Base-by-base conservation (phyloP, 345 rosid species). In the Syzygium aromaticum region DNA sequence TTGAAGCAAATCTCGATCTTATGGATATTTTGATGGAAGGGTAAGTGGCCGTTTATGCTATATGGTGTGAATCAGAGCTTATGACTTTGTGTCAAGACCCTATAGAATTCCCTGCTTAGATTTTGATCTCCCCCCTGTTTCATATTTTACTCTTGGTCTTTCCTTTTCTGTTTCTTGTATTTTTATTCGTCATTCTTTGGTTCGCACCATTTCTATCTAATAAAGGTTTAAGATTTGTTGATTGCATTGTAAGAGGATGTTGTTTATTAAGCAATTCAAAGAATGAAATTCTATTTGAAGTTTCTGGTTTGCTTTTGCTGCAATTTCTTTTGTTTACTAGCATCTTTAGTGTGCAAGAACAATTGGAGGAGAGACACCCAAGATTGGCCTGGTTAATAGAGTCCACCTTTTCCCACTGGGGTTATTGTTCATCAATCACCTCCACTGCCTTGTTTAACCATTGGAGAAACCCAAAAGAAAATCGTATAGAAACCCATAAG, bases 1-100 rank as follows among this genome's bases (percentile, higher is more conserved):
- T 93, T 86, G 93, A 90, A 87, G 88, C 78, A 4, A 93, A 92
- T 86, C 87, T 91, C 11, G 93, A 92, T 84, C 87, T 92, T 61
- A 86, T 93, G 90, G 92, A 91, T 85, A 87, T 89, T 63, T 85
- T 93, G 87, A 80, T 90, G 19, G 86, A 90, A 17, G 93, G 95
- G 94, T 93, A 87, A 86, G 89, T 22, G 82, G 82, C 82, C 8
- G 0, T 38, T 28, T 54, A 21, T 21, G 30, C n/a, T 84, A 9
- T 56, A 13, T 52, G 43, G 46, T 85, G 64, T 19, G 67, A 53
- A 85, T 85, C 63, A 33, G 27, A 52, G 40, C 82, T 19, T 73
- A 38, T 73, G 19, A 38, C 54, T 56, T 49, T 49, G 30, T 85
- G 87, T n/a, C 40, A n/a, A 85, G 14, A 27, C 85, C 43, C 5